These are phyloP conservation scores for Hypoxylon sp. DNA, from an alignment of 2,329 filamentous ascomycete genomes.

Conservation along the genomic window DNA sequence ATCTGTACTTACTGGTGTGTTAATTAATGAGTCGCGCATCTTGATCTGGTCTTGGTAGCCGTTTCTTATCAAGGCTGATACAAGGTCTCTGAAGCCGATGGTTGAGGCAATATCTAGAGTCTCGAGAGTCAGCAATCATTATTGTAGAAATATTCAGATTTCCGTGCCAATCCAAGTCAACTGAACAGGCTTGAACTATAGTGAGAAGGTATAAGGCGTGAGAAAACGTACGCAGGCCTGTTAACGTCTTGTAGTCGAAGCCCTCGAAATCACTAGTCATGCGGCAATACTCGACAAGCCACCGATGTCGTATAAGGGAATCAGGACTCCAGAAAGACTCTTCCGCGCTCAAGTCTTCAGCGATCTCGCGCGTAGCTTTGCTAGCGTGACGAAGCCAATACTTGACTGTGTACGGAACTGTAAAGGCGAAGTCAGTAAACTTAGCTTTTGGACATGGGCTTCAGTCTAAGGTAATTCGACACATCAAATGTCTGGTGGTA, in stretches of 20 bases:
- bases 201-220: neutral
- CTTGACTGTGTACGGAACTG: slow-evolving; percentile 55
- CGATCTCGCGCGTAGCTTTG: slow-evolving; percentile 58
- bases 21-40: slow-evolving; percentile 48
- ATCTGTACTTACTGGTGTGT: slow-evolving; percentile 52
- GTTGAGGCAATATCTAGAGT: slow-evolving; percentile 53
- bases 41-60: slow-evolving; percentile 54
- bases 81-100: slow-evolving; percentile 56
- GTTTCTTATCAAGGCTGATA: slow-evolving; percentile 55
- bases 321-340: slow-evolving; percentile 55
- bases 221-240: slow-evolving; percentile 48
- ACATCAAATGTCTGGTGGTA: neutral
- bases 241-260: slow-evolving; percentile 50
- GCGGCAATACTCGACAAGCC: slow-evolving; percentile 54
- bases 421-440: slow-evolving; percentile 11
- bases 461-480: neutral
- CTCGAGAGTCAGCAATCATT: slow-evolving; percentile 14
- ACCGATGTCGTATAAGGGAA: slow-evolving; percentile 54
- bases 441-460: no score
- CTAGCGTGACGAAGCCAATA: slow-evolving; percentile 58
- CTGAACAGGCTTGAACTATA: neutral
- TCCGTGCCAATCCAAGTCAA: neutral
- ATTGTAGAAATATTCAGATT: neutral
- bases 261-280: slow-evolving; percentile 51
- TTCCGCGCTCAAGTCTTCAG: slow-evolving; percentile 56